Percentiles rank a stretch among this genome's conserved stretches.
Conservation (phyloP, 257 asterid genomes). For the Parsonsia alboflavescens region DNA sequence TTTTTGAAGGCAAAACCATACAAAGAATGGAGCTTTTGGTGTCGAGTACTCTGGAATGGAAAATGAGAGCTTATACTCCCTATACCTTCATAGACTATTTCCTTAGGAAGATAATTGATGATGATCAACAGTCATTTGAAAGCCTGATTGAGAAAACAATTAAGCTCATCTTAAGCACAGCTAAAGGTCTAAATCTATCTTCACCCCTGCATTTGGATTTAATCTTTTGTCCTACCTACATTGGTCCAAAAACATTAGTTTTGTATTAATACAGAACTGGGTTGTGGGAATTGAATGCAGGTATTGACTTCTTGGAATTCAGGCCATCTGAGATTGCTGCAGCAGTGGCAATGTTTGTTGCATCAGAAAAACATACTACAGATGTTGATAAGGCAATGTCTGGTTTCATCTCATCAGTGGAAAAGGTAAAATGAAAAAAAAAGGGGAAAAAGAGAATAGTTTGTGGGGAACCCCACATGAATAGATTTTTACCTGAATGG, state of each 20-base stretch:
- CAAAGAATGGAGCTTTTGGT: constrained; percentile 75
- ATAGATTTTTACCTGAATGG: not conserved
- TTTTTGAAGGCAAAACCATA: constrained; percentile 57
- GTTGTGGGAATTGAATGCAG: constrained; percentile 54
- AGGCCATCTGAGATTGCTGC: constrained; percentile 76
- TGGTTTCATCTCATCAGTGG: constrained; percentile 33
- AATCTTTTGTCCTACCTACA: not conserved
- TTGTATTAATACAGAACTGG: constrained; percentile 26
- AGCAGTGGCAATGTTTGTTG: constrained; percentile 59
- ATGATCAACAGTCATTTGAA: constrained; percentile 17
- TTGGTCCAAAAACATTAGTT: constrained; percentile 1
- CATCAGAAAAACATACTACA: constrained; percentile 33
- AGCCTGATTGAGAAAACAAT: constrained; percentile 40
- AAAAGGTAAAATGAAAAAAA: constrained; percentile 41
- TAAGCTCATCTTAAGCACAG: constrained; percentile 44
- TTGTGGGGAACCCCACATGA: constrained; percentile 17
- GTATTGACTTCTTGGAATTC: constrained; percentile 81
- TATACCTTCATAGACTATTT: constrained; percentile 53
- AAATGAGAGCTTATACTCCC: constrained; percentile 59
- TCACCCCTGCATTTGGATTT: not conserved
- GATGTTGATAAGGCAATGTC: constrained; percentile 50
- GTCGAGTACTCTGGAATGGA: constrained; percentile 61
- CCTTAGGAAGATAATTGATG: constrained; percentile 34
- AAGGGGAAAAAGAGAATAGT: too few species aligned
- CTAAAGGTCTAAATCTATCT: constrained; percentile 38